phyloP scores from a whole-genome alignment of 495 filamentous ascomycete genomes.

The Annulohypoxylon nitens region DNA sequence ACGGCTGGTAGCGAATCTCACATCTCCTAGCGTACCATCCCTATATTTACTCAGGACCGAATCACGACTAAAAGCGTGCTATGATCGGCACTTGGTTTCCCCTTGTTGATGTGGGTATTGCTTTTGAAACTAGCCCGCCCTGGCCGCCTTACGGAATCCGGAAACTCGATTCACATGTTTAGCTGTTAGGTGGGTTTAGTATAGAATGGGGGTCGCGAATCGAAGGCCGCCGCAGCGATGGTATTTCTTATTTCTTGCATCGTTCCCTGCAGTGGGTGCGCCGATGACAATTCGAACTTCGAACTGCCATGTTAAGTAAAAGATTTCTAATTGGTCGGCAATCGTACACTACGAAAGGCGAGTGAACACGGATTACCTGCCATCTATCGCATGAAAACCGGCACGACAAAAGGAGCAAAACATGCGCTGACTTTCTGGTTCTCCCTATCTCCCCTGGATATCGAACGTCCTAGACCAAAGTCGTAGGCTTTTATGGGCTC shows the following conservation, averaged over 20 bases:
- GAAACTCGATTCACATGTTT: constrained; percentile 35
- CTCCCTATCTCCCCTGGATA: constrained; percentile 26
- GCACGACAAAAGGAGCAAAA: constrained; percentile 10
- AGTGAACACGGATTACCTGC: constrained; percentile 3
- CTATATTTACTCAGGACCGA: constrained; percentile 22
- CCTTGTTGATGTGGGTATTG: constrained; percentile 36
- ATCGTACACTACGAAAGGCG: constrained; percentile 14
- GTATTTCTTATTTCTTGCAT: background rate
- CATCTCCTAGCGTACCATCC: constrained; percentile 29
- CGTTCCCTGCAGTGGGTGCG: constrained; percentile 12
- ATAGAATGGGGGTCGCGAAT: constrained; percentile 21
- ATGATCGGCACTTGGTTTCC: constrained; percentile 49
- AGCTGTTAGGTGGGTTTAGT: background rate
- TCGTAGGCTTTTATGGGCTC: background rate
- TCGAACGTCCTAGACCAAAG: constrained; percentile 13
- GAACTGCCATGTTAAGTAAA: constrained; percentile 21
- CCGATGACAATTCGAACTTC: constrained; percentile 29
- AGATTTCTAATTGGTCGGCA: constrained; percentile 3
- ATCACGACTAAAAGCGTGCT: constrained; percentile 24
- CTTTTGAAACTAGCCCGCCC: constrained; percentile 20
- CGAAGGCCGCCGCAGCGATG: constrained; percentile 10
- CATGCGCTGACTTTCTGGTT: constrained; percentile 1
- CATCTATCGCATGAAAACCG: constrained; percentile 11
- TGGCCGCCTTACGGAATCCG: constrained; percentile 31
- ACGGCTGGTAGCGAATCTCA: constrained; percentile 43